Percentiles rank a stretch among this genome's conserved stretches.
phyloP scores from a whole-genome alignment of 805 yeast species.

The Barnettozyma pratensis region DNA sequence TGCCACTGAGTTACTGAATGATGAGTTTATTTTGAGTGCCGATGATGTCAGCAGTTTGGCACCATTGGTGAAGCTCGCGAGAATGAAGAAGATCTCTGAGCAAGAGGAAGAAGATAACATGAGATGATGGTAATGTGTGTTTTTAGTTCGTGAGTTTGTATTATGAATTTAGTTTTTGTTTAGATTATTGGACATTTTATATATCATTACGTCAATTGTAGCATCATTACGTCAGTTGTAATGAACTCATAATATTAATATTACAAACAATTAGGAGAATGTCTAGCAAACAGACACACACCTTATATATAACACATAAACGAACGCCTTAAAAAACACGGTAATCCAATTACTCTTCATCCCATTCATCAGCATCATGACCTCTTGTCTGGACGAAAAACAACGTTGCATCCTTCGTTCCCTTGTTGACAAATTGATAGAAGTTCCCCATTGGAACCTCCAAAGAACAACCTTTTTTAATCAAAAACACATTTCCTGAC shows the following conservation, averaged over 20 bases:
- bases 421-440: conserved; percentile 63
- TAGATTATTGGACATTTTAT: neutral
- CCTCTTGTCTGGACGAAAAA: conserved; percentile 68
- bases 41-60: conserved; percentile 59
- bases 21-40: conserved; percentile 58
- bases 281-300: too few relatives aligned
- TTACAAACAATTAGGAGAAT: too few relatives aligned
- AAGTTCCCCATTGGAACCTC: conserved; percentile 75
- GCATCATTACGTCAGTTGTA: neutral
- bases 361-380: conserved; percentile 20
- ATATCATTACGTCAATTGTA: neutral
- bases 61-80: conserved; percentile 70
- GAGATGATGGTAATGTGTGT: neutral
- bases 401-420: conserved; percentile 51
- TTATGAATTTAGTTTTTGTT: neutral
- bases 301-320: neutral
- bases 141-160: neutral
- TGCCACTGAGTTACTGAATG: conserved; percentile 65
- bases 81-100: conserved; percentile 53
- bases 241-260: neutral
- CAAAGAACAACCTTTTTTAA: conserved; percentile 69
- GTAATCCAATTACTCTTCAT: conserved; percentile 11
- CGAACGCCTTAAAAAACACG: neutral
- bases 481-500: conserved; percentile 52
- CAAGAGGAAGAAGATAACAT: conserved; percentile 28